Conservation (phyloP, 805 yeast genomes). For the Sugiyamaella qingdaonensis region DNA sequence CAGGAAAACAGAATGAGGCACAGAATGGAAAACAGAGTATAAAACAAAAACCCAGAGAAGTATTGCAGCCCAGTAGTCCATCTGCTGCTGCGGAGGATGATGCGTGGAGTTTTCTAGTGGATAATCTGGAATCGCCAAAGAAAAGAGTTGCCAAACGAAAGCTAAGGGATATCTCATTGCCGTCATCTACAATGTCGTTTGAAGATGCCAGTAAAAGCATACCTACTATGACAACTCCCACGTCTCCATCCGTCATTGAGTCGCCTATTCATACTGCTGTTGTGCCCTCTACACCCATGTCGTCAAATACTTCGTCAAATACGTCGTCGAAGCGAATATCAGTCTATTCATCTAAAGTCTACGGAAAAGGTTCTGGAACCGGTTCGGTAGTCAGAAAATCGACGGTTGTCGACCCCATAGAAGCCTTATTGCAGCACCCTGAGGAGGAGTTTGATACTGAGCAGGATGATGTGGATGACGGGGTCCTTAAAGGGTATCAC, state of each 20-base stretch:
- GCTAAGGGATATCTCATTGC: background rate
- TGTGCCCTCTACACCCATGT: too few species aligned
- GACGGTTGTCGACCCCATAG: background rate
- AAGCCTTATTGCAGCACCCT: background rate
- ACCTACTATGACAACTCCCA: too few species aligned
- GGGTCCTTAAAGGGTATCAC: slow-evolving; percentile 3
- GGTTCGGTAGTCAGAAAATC: background rate
- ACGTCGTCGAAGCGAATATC: background rate
- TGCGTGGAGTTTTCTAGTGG: background rate
- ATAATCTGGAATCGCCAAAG: background rate
- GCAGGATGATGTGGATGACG: background rate
- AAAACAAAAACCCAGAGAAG: too few species aligned
- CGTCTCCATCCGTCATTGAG: too few species aligned
- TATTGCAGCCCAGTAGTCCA: too few species aligned
- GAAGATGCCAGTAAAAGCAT: background rate
- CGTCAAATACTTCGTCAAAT: too few species aligned
- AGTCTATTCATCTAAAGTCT: background rate
- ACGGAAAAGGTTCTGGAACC: background rate
- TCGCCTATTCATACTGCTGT: too few species aligned
- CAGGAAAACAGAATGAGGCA: too few species aligned
- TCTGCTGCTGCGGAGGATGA: background rate
- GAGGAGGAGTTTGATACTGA: background rate
- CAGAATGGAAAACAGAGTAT: too few species aligned
- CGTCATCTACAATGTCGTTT: background rate
- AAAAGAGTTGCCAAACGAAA: background rate